Evolutionary conservation across 2,329 filamentous ascomycete species (phyloP), one percentile per base, ranked within the genome.

Genomic region (Cladorrhinum sp.): DNA sequence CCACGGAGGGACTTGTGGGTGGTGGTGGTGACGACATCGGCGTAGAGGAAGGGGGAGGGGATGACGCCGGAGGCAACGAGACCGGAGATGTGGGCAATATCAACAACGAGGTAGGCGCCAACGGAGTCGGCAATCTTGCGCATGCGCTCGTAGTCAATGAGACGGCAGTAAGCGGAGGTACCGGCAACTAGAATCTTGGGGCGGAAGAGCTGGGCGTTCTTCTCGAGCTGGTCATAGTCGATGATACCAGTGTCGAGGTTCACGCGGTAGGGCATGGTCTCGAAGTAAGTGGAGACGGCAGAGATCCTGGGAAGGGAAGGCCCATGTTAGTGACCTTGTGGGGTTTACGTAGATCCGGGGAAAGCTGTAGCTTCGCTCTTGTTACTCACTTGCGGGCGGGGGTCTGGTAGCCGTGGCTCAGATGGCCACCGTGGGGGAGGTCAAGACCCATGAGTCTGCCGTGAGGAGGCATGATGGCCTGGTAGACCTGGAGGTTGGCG

Each of bases 1-100:
- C 95, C 95, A 78, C 95, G 92, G 69, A 99, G 90, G 59, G 93
- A 97, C 85, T 99, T 99, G 87, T 99, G 95, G 51, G 95, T 99
- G 64, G 95, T 99, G 65, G 95, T 99, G 65, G 95, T 99, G 70
- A 99, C 95, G 60, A 99, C 89, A 74, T 99, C 95, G 67, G 95
- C 93, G 76, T 96, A 82, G 65, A 86, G 82, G 81, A 99, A 99
- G 50, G 95, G 95, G 53, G 91, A 93, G 65, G 93, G 92, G 73
- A 98, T 95, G 69, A 97, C 95, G 70, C 88, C 90, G 63, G 92
- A 92, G 55, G 95, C 92, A 66, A 99, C 90, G 53, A 99, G 86
- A 72, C 95, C 95, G 53, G 93, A 98, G 75, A 99, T 98, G 79
- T 99, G 95, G 60, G 95, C 95, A 92, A 99, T 99, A 72, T 99